phyloP scores from a whole-genome alignment of 352 stramenopile species.

The Thalassiosira oceanica region DNA sequence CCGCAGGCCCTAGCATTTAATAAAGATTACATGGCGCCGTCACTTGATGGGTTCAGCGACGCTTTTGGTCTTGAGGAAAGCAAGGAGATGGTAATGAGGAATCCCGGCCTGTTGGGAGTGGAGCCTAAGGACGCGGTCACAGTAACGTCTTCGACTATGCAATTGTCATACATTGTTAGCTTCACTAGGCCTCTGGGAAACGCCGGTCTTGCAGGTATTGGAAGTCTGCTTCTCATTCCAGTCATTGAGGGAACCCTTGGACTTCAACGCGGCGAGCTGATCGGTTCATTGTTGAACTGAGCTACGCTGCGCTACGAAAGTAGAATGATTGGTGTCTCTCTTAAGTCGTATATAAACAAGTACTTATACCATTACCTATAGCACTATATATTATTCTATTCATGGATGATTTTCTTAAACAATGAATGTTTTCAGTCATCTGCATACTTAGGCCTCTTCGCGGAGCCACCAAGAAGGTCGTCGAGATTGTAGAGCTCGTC shows the following conservation, averaged over 20 bases:
- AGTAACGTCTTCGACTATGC: slow-evolving; percentile 41
- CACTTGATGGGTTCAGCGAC: slow-evolving; percentile 11
- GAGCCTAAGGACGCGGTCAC: slow-evolving; percentile 21
- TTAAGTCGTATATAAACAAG: too few relatives aligned
- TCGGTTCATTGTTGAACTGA: too few relatives aligned
- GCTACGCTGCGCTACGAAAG: too few relatives aligned
- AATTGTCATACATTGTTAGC: slow-evolving; percentile 57
- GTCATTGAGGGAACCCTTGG: too few relatives aligned
- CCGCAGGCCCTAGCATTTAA: slow-evolving; percentile 8
- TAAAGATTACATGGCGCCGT: slow-evolving; percentile 6
- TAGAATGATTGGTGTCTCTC: too few relatives aligned
- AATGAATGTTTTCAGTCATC: slow-evolving; percentile 21
- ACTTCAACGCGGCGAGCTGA: too few relatives aligned
- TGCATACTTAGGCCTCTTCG: slow-evolving; percentile 36
- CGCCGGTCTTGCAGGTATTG: too few relatives aligned
- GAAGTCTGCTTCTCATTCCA: too few relatives aligned
- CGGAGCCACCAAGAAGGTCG: slow-evolving; percentile 28
- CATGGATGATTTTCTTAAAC: too few relatives aligned
- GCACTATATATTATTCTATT: too few relatives aligned
- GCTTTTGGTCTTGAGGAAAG: slow-evolving; percentile 13
- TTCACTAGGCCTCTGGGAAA: not conserved
- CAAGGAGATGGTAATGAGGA: slow-evolving; percentile 7
- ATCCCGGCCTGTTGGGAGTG: slow-evolving; percentile 15
- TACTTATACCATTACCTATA: too few relatives aligned
- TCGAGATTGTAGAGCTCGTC: slow-evolving; percentile 58